Base-by-base conservation (phyloP, 257 asterid species). In the Nicotiana paniculata region DNA sequence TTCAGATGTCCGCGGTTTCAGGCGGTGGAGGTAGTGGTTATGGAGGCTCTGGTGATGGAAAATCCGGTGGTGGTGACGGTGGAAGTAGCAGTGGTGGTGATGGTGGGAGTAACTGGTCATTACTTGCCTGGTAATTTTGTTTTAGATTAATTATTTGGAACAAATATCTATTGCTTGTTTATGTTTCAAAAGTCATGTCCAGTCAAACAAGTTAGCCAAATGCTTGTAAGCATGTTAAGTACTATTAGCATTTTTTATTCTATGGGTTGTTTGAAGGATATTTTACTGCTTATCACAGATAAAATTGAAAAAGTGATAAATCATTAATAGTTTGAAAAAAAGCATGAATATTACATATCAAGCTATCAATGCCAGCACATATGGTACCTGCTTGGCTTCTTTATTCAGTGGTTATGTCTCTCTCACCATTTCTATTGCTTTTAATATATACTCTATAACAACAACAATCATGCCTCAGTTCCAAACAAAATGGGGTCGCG, bases 51-150 rank as follows among this genome's bases (percentile, higher is more conserved):
- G 95, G 91, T 48, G 90, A 80, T 59, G 93, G 93, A 24, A 83
- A 83, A 32, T 82, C 87, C 4, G 85, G 92, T 15, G 92, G 90
- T 9, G 93, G 90, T 4, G 90, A 84, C 15, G 88, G 90, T 33
- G 78, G 85, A 13, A 62, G 87, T 24, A 80, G 63, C 33, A 86
- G 88, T 15, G 91, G 85, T 10, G 54, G 66, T 46, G 82, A 39
- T 37, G 13, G 82, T 79, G 91, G 83, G 48, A 86, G 87, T 75
- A 85, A 84, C 65, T 89, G 93, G 91, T 89, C 97, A 13, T 63
- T 95, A 54, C 80, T 95, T 77, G 85, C 96, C 16, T 93, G 99
- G 98, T 95, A 90, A 46, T 72, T 46, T 70, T 21, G 13, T 43
- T 6, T 46, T 6, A 12, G 3, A 46, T 21, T 33, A 72, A 5